Evolutionary conservation across 2,329 filamentous ascomycete species (phyloP).

Genomic region (Arthroderma sp.): DNA sequence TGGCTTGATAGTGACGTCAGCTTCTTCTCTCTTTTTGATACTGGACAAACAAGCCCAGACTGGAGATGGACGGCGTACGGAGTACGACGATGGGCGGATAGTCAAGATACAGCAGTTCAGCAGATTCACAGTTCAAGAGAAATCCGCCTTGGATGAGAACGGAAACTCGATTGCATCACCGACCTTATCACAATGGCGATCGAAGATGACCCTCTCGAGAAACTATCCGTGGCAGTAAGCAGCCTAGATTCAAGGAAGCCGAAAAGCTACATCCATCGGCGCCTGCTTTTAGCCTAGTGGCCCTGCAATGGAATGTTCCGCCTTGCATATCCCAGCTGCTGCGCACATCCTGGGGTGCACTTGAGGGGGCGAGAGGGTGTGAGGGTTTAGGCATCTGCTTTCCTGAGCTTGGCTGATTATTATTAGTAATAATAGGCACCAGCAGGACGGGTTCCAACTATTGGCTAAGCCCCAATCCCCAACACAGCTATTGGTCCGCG

Average conservation of each 20-base stretch:
- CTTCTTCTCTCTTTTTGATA: neutral
- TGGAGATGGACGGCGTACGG: neutral
- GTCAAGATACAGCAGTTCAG: neutral
- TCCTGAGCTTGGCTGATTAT: neutral
- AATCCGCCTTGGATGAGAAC: neutral
- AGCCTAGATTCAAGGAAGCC: neutral
- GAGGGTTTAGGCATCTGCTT: constrained; percentile 4
- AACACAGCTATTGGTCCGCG: neutral
- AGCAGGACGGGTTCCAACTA: neutral
- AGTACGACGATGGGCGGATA: neutral
- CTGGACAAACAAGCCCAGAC: too few relatives aligned
- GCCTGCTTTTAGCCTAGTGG: neutral
- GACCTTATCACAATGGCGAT: neutral
- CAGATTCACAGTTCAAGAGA: neutral
- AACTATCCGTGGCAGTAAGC: constrained; percentile 2
- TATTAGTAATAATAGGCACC: constrained; percentile 6
- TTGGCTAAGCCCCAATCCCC: constrained; percentile 2
- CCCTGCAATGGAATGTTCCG: constrained; percentile 4
- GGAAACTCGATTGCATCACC: neutral
- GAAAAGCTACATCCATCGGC: neutral
- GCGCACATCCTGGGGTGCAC: neutral
- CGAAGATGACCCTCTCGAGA: neutral
- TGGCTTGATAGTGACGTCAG: neutral
- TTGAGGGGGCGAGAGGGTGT: neutral
- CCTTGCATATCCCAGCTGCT: constrained; percentile 4